Evolutionary conservation across 371 early-diverging fungal species (phyloP).

Genomic region (Nosema muscidifuracis): DNA sequence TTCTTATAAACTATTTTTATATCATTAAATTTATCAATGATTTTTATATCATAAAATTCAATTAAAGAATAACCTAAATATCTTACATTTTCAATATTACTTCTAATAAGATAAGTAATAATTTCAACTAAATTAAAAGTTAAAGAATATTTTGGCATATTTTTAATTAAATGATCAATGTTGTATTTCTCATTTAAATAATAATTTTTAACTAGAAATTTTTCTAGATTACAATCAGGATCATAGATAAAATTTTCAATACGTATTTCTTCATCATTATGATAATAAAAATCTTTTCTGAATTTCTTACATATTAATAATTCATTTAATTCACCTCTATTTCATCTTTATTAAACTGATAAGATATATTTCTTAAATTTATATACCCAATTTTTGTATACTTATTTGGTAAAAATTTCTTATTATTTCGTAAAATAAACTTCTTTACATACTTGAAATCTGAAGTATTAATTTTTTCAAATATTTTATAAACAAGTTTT

Average conservation of each 20-base stretch:
- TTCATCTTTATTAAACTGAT: neutral
- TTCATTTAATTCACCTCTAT: neutral
- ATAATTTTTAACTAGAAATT: neutral
- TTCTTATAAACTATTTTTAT: too few relatives aligned
- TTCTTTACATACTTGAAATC: constrained; percentile 1
- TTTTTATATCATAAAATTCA: too few relatives aligned
- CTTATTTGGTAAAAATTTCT: neutral
- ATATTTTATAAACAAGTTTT: neutral
- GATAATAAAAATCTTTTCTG: neutral
- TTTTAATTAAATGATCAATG: neutral
- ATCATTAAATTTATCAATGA: too few relatives aligned
- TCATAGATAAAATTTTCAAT: neutral
- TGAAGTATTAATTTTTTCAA: neutral
- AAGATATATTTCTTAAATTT: neutral
- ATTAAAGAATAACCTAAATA: neutral
- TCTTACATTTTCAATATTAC: neutral
- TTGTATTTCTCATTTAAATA: neutral
- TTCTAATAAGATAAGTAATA: neutral
- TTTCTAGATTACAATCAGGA: neutral
- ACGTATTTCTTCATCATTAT: neutral
- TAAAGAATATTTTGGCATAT: neutral
- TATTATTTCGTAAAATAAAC: neutral
- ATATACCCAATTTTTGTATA: neutral
- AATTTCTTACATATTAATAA: neutral
- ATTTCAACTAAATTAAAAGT: neutral